These are phyloP conservation scores for Ganoderma sp. DNA, from an alignment of 1,284 basidiomycete genomes.

Conservation along the genomic window DNA sequence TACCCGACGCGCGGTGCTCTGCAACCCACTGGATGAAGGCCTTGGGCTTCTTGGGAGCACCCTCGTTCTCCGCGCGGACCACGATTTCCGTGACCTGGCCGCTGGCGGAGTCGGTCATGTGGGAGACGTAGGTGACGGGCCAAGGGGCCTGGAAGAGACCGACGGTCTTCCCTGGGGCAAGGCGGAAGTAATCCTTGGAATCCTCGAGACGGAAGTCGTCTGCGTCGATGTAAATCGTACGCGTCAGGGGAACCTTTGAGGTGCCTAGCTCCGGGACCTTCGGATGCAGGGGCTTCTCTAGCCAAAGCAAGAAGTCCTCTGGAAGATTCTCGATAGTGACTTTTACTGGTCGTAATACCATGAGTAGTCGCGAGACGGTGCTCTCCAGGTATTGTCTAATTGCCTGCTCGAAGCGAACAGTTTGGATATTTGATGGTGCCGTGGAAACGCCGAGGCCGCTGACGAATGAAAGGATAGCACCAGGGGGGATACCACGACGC, in stretches of 20 bases:
- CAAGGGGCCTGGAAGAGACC: constrained; percentile 95
- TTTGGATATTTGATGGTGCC: constrained; percentile 84
- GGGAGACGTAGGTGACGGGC: constrained; percentile 93
- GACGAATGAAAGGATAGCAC: constrained; percentile 93
- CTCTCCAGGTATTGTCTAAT: constrained; percentile 92
- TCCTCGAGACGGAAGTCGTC: constrained; percentile 95
- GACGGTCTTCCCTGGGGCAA: constrained; percentile 96
- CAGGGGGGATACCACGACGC: constrained; percentile 93
- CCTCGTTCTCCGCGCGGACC: constrained; percentile 76
- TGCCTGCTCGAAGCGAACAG: constrained; percentile 88
- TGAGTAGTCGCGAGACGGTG: constrained; percentile 87
- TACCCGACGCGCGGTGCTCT: constrained; percentile 77
- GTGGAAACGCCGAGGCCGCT: constrained; percentile 93
- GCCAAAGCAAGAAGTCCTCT: constrained; percentile 83
- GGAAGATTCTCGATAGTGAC: constrained; percentile 91
- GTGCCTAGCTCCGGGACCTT: constrained; percentile 91
- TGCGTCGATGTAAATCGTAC: constrained; percentile 90
- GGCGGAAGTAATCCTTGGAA: constrained; percentile 95
- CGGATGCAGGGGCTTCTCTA: constrained; percentile 94
- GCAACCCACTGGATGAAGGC: constrained; percentile 99
- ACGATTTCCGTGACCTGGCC: constrained; percentile 83
- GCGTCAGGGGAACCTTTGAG: constrained; percentile 86
- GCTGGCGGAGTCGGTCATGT: constrained; percentile 74
- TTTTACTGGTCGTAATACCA: constrained; percentile 92
- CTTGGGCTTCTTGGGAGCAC: constrained; percentile 82